Percentiles rank a stretch among this genome's conserved stretches.
These are phyloP conservation scores for Terana coerulea DNA, from an alignment of 768 basidiomycete genomes.

Conservation along the genomic window DNA sequence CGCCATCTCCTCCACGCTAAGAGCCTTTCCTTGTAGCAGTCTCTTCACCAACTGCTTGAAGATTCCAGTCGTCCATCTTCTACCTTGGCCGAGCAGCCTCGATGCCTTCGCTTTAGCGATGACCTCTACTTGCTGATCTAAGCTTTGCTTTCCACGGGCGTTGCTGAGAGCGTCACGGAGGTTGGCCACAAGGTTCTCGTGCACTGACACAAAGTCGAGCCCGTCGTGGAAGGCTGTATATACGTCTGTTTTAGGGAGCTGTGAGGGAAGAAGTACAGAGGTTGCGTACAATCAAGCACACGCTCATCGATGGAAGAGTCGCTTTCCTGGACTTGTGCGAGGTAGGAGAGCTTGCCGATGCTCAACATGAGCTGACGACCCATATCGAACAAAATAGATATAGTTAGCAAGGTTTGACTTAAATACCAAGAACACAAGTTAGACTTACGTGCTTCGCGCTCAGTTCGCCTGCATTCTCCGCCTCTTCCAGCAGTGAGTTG, in stretches of 20 bases:
- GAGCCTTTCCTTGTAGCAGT: constrained; percentile 68
- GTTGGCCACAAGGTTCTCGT: constrained; percentile 61
- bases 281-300: constrained; percentile 57
- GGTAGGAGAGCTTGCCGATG: constrained; percentile 81
- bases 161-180: constrained; percentile 48
- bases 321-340: constrained; percentile 57
- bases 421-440: too few species aligned
- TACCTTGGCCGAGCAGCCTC: constrained; percentile 10
- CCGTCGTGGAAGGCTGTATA: constrained; percentile 75
- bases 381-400: too few species aligned
- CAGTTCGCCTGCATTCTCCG: constrained; percentile 52
- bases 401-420: too few species aligned
- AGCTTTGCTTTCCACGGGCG: constrained; percentile 54
- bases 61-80: constrained; percentile 37
- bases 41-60: constrained; percentile 67
- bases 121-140: constrained; percentile 66
- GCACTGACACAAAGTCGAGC: constrained; percentile 84
- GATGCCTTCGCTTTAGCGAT: constrained; percentile 55
- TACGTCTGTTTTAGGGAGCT: too few species aligned
- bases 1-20: constrained; percentile 75
- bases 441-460: constrained; percentile 71
- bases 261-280: not conserved
- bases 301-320: constrained; percentile 41
- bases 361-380: constrained; percentile 92
- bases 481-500: constrained; percentile 57